Evolutionary conservation across 208 protist genomes (phyloP).

Genomic region (Novymonas esmeraldas): DNA sequence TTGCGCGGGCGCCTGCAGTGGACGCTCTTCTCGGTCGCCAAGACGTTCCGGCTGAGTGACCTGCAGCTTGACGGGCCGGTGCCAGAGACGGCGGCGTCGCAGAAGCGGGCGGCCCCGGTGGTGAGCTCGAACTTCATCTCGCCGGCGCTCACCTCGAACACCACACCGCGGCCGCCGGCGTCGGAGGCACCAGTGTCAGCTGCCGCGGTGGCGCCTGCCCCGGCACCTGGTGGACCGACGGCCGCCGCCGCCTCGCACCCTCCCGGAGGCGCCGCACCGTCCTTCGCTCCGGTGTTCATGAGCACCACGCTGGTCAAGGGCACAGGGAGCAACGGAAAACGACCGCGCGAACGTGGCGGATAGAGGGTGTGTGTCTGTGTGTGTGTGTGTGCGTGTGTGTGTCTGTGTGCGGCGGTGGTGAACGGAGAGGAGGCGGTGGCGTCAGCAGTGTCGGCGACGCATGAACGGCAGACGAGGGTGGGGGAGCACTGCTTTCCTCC

Average conservation of each 20-base stretch:
- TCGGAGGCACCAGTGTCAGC: neutral
- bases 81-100: conserved; percentile 57
- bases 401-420: too few relatives aligned
- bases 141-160: neutral
- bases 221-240: neutral
- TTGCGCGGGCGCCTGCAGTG: conserved; percentile 83
- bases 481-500: too few relatives aligned
- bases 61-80: conserved; percentile 77
- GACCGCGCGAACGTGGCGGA: conserved; percentile 12
- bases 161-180: neutral
- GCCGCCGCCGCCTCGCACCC: conserved; percentile 17
- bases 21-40: conserved; percentile 77
- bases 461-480: too few relatives aligned
- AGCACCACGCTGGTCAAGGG: conserved; percentile 57
- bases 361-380: neutral
- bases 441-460: too few relatives aligned
- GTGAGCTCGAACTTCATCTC: neutral
- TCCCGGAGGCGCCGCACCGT: conserved; percentile 30
- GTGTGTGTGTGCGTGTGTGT: conserved; percentile 1
- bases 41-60: conserved; percentile 69
- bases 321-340: conserved; percentile 27
- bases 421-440: too few relatives aligned
- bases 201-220: neutral
- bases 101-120: conserved; percentile 6
- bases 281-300: conserved; percentile 70